Evolutionary conservation across 192 early-diverging fungal species (phyloP), one percentile per base, ranked within the genome.

Genomic region (Spinellus fusiger): DNA sequence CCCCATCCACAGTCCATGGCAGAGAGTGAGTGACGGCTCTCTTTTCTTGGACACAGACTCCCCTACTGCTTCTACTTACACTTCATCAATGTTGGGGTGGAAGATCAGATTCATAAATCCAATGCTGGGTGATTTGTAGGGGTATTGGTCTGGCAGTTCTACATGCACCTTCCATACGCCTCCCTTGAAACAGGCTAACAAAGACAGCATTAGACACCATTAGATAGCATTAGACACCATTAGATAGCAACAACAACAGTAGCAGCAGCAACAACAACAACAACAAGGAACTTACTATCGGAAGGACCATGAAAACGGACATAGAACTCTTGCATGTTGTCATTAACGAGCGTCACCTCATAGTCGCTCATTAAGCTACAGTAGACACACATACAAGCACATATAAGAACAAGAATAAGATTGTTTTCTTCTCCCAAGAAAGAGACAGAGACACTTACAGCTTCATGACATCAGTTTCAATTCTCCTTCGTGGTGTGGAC

Each of bases 31-130:
- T n/a, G n/a, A n/a, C n/a, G n/a, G n/a, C n/a, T n/a, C n/a, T n/a
- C n/a, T n/a, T n/a, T n/a, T n/a, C n/a, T n/a, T n/a, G n/a, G n/a
- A n/a, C n/a, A n/a, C n/a, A n/a, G n/a, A n/a, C n/a, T n/a, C n/a
- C n/a, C n/a, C n/a, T 57, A 16, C 27, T 20, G 10, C 31, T 31
- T 50, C 22, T 52, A 79, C 81, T 77, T 69, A 93, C 81, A 96
- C 80, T 73, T 99, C 97, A 76, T 99, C 97, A 54, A 99, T 99
- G 75, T 99, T 99, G 13, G 97, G 97, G 66, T 99, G 97, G 74
- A 95, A 99, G 61, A 98, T 98, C 74, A 90, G 95, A 85, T 99
- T 99, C 81, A 93, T 91, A 70, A 99, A 99, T 9, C 97, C 97
- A 59, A 99, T 99, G 47, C 94, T 96, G 15, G 95, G 97, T 26